phyloP scores from a whole-genome alignment of 2,329 filamentous ascomycete genomes.

The Chaetomiaceae sp. region DNA sequence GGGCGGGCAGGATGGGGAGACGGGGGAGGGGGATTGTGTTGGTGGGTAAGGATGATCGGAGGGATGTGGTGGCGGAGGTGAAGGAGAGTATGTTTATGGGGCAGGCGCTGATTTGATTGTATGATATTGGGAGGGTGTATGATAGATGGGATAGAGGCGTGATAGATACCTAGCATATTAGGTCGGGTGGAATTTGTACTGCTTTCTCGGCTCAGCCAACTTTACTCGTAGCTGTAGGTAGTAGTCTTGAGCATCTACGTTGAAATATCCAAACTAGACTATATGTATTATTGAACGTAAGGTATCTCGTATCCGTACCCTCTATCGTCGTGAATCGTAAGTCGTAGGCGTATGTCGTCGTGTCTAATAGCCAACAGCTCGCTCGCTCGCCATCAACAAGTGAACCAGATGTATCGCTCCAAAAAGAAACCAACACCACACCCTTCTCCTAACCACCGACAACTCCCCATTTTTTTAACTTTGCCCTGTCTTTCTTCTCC shows the following conservation, averaged over 20 bases:
- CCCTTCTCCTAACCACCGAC: no score
- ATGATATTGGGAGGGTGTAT: slow-evolving; percentile 2
- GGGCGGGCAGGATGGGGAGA: slow-evolving; percentile 88
- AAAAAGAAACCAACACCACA: not conserved
- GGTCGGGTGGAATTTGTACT: no score
- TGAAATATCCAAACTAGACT: not conserved
- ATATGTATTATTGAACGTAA: not conserved
- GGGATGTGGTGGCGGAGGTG: slow-evolving; percentile 87
- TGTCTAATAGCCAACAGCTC: not conserved
- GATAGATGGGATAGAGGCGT: slow-evolving; percentile 1
- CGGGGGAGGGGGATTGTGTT: slow-evolving; percentile 86
- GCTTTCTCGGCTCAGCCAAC: no score
- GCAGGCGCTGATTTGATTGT: slow-evolving; percentile 63
- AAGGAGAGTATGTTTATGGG: slow-evolving; percentile 84
- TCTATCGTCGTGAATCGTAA: slow-evolving; percentile 15
- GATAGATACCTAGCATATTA: slow-evolving; percentile 6
- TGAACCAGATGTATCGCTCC: not conserved
- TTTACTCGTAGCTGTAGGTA: no score
- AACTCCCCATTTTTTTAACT: no score
- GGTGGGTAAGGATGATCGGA: slow-evolving; percentile 82
- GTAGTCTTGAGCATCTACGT: not conserved
- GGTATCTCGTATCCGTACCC: no score
- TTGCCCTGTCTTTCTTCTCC: no score
- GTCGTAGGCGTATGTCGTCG: not conserved
- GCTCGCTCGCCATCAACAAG: not conserved